phyloP scores from a whole-genome alignment of 2,329 filamentous ascomycete species.

The Fusarium paranaense region DNA sequence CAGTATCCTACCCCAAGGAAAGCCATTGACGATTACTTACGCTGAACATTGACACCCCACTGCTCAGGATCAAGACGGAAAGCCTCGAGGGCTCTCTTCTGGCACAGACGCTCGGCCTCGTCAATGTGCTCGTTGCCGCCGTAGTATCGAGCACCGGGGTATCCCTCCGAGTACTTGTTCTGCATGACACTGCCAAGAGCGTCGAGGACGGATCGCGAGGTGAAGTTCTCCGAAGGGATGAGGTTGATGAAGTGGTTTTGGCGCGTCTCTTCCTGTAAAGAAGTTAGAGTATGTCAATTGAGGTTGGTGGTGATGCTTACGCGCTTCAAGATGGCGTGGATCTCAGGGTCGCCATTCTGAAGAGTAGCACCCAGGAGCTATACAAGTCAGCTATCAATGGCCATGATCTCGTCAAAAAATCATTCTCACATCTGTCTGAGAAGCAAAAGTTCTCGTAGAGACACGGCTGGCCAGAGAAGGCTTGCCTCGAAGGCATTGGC shows the following conservation, averaged over 20 bases:
- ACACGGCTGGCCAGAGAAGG: conserved; percentile 36
- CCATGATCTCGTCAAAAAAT: background rate
- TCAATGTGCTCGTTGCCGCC: conserved; percentile 96
- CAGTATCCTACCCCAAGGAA: background rate
- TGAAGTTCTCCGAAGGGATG: conserved; percentile 93
- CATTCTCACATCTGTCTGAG: conserved; percentile 38
- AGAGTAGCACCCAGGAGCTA: conserved; percentile 83
- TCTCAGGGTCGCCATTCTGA: conserved; percentile 82
- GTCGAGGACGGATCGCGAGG: conserved; percentile 88
- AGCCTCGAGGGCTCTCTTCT: conserved; percentile 85
- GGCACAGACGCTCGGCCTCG: conserved; percentile 85
- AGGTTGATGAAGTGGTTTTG: conserved; percentile 98
- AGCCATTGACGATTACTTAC: conserved; percentile 57
- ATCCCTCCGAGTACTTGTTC: conserved; percentile 98
- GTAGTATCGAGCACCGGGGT: conserved; percentile 94
- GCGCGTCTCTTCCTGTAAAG: conserved; percentile 82
- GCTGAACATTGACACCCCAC: conserved; percentile 97
- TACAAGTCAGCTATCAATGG: conserved; percentile 2
- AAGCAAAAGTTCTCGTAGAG: conserved; percentile 35
- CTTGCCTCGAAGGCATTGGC: conserved; percentile 38
- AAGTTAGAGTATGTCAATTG: background rate
- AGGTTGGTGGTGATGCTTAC: conserved; percentile 57
- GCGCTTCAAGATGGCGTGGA: conserved; percentile 88
- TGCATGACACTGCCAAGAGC: conserved; percentile 92
- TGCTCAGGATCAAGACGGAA: conserved; percentile 84